These are phyloP conservation scores for Kwoniella sp. DNA, from an alignment of 768 basidiomycete species.

Conservation along the genomic window DNA sequence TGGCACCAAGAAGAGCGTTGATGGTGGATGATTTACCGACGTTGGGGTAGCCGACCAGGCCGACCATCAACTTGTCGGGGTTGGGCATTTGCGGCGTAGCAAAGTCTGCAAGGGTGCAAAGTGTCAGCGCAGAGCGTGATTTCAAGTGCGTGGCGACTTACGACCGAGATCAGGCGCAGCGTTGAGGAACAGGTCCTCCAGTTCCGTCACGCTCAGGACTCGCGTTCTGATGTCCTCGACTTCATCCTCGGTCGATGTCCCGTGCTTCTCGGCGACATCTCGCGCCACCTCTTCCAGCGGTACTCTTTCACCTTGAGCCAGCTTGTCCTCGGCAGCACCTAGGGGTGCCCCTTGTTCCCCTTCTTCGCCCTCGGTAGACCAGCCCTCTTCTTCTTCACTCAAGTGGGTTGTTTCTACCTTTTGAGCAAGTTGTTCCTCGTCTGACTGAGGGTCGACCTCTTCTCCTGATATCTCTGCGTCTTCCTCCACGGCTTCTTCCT, in stretches of 20 bases:
- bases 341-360: slow-evolving; percentile 37
- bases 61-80: slow-evolving; percentile 51
- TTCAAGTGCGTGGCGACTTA: slow-evolving; percentile 22
- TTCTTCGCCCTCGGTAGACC: slow-evolving; percentile 48
- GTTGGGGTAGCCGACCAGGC: slow-evolving; percentile 95
- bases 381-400: slow-evolving; percentile 45
- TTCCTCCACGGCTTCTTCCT: slow-evolving; percentile 33
- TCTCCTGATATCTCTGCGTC: slow-evolving; percentile 11
- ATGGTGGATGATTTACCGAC: slow-evolving; percentile 99
- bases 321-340: slow-evolving; percentile 49
- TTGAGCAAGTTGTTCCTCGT: slow-evolving; percentile 58
- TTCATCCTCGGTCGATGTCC: slow-evolving; percentile 33
- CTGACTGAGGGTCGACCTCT: slow-evolving; percentile 7
- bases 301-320: slow-evolving; percentile 44
- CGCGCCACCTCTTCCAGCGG: slow-evolving; percentile 54
- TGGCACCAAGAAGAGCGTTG: slow-evolving; percentile 92
- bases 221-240: slow-evolving; percentile 62
- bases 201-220: slow-evolving; percentile 80
- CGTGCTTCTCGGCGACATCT: slow-evolving; percentile 43
- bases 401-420: slow-evolving; percentile 50
- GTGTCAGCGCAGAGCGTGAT: slow-evolving; percentile 14
- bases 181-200: slow-evolving; percentile 75
- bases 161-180: slow-evolving; percentile 47
- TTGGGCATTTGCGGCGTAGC: slow-evolving; percentile 44
- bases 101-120: slow-evolving; percentile 34